phyloP scores from a whole-genome alignment of 2,329 filamentous ascomycete genomes.

The Colletotrichum sp. region DNA sequence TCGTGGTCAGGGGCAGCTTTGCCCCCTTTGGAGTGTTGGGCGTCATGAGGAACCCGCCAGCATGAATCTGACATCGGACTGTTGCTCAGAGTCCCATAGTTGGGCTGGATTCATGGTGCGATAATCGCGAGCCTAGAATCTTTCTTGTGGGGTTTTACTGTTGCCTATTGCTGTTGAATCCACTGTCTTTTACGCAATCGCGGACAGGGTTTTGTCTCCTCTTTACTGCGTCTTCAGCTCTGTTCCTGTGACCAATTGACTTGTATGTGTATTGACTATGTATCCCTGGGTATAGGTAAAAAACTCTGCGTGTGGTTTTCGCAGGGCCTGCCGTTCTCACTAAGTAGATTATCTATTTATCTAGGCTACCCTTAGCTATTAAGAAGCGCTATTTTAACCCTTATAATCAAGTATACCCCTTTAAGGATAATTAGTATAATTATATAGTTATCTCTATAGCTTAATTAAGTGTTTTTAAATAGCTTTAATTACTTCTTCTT shows the following conservation, averaged over 20 bases:
- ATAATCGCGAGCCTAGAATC: not conserved
- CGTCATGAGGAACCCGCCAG: not conserved
- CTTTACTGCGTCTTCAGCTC: not conserved
- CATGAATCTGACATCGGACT: not conserved
- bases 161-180: not conserved
- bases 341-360: not conserved
- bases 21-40: not conserved
- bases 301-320: not conserved
- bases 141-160: not conserved
- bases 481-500: not conserved
- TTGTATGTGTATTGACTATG: too few relatives aligned
- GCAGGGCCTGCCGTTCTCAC: not conserved
- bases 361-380: not conserved
- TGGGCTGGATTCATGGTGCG: not conserved
- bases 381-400: not conserved
- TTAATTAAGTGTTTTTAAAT: not conserved
- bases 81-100: not conserved
- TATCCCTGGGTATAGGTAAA: accelerated
- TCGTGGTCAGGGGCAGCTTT: not conserved
- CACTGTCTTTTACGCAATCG: not conserved
- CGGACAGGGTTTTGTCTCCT: not conserved
- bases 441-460: not conserved
- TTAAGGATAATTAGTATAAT: not conserved
- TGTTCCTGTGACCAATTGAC: not conserved
- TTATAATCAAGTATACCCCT: not conserved